Percentiles rank a stretch among this genome's conserved stretches.
Conservation (phyloP, 495 filamentous ascomycete species). For the Aspergillus wentii region DNA sequence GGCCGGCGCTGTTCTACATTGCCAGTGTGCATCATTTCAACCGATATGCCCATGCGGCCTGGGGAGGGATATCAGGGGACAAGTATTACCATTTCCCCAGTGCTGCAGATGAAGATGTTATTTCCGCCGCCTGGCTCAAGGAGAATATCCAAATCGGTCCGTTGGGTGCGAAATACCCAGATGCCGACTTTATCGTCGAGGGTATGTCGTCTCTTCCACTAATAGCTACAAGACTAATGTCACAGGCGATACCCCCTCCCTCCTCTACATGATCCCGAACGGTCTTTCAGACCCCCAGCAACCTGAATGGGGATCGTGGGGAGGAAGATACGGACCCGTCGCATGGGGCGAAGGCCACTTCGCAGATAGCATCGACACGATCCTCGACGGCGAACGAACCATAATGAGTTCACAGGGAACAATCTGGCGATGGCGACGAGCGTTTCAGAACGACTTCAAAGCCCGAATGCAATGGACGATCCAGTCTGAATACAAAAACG, state of each 20-base stretch:
- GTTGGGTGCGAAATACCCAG: slow-evolving; percentile 33
- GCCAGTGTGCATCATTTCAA: slow-evolving; percentile 38
- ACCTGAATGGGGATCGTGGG: slow-evolving; percentile 35
- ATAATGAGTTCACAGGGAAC: slow-evolving; percentile 16
- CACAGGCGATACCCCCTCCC: slow-evolving; percentile 36
- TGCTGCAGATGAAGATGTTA: slow-evolving; percentile 28
- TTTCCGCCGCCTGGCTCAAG: slow-evolving; percentile 33
- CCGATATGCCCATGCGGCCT: slow-evolving; percentile 34
- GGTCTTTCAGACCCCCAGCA: slow-evolving; percentile 31
- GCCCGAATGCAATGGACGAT: slow-evolving; percentile 41
- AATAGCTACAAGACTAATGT: background rate
- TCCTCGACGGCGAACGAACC: slow-evolving; percentile 1
- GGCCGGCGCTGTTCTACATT: slow-evolving; percentile 40
- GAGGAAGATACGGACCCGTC: slow-evolving; percentile 25
- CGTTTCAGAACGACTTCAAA: slow-evolving; percentile 42
- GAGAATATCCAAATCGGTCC: slow-evolving; percentile 39
- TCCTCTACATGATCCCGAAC: slow-evolving; percentile 40
- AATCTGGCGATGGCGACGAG: slow-evolving; percentile 43
- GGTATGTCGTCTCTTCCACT: background rate
- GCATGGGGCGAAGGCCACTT: background rate
- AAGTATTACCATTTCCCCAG: slow-evolving; percentile 29
- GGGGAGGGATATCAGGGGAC: slow-evolving; percentile 40
- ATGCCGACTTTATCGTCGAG: slow-evolving; percentile 34
- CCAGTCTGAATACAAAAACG: slow-evolving; percentile 8
- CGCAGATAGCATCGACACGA: slow-evolving; percentile 1